phyloP scores from a whole-genome alignment of 192 early-diverging fungal genomes.

The Podila epigama region DNA sequence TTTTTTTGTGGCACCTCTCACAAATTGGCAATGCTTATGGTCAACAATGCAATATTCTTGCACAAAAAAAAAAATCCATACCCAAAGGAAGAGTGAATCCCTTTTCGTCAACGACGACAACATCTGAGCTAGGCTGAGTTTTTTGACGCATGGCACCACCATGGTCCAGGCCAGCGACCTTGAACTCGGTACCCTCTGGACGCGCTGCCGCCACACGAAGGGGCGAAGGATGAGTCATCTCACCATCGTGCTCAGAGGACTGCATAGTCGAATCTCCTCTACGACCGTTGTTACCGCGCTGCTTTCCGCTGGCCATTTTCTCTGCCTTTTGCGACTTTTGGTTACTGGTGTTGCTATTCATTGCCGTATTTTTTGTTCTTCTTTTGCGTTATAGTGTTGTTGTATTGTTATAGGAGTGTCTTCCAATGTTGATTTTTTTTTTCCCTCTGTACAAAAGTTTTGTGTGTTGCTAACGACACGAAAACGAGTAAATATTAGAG shows the following conservation, averaged over 20 bases:
- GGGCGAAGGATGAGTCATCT: not conserved
- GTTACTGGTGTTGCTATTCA: slow-evolving; percentile 6
- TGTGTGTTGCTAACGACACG: too few relatives aligned
- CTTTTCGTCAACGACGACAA: not conserved
- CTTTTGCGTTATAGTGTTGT: not conserved
- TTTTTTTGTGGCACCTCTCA: not conserved
- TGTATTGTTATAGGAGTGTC: not conserved
- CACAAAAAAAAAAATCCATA: not conserved
- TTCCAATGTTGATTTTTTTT: not conserved
- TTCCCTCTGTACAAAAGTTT: too few relatives aligned
- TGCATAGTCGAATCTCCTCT: slow-evolving; percentile 29
- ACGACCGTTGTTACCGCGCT: not conserved
- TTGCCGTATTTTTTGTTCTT: not conserved
- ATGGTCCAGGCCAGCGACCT: slow-evolving; percentile 6
- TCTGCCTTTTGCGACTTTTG: not conserved
- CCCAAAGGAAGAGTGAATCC: slow-evolving; percentile 11
- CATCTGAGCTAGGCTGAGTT: not conserved
- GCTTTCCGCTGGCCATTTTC: not conserved
- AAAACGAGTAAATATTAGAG: too few relatives aligned
- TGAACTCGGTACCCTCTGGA: slow-evolving; percentile 24
- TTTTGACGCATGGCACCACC: slow-evolving; percentile 15
- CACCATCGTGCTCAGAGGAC: not conserved
- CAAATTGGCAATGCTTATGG: too few relatives aligned
- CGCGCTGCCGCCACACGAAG: slow-evolving; percentile 9
- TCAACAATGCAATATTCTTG: too few relatives aligned